phyloP scores from a whole-genome alignment of 225 moss, liverwort and hornwort genomes.

The Physcomitrium patens region DNA sequence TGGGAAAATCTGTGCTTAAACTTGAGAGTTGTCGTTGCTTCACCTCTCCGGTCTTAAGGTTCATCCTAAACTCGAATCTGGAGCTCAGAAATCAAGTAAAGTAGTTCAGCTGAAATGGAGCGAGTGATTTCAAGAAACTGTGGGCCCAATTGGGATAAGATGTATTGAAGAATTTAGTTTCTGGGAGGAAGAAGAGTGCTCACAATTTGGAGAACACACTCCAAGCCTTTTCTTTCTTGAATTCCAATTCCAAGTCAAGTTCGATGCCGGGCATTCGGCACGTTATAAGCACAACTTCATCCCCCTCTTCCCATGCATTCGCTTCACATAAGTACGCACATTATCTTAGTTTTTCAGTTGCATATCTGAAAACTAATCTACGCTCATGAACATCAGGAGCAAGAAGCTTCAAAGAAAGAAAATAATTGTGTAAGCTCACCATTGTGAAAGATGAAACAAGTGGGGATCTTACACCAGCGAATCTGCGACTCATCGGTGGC shows the following conservation, averaged over 20 bases:
- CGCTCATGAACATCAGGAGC: background rate
- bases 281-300: slow-evolving; percentile 30
- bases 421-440: slow-evolving; percentile 17
- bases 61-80: slow-evolving; percentile 44
- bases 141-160: background rate
- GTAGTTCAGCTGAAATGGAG: background rate
- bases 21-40: slow-evolving; percentile 48
- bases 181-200: slow-evolving; percentile 6
- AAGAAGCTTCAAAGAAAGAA: background rate
- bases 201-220: slow-evolving; percentile 36
- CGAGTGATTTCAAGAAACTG: background rate
- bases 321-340: slow-evolving; percentile 11
- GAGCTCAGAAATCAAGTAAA: background rate
- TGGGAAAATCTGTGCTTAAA: slow-evolving; percentile 50
- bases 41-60: slow-evolving; percentile 52
- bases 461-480: slow-evolving; percentile 50
- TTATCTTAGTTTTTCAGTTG: background rate
- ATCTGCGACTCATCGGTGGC: slow-evolving; percentile 35
- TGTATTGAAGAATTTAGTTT: background rate
- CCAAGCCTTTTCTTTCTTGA: slow-evolving; percentile 46
- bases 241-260: slow-evolving; percentile 40
- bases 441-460: slow-evolving; percentile 63
- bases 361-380: slow-evolving; percentile 5
- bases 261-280: slow-evolving; percentile 37
- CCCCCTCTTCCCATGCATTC: slow-evolving; percentile 32